Evolutionary conservation across 2,329 filamentous ascomycete species (phyloP).

Genomic region (Samsoniella hepiali): DNA sequence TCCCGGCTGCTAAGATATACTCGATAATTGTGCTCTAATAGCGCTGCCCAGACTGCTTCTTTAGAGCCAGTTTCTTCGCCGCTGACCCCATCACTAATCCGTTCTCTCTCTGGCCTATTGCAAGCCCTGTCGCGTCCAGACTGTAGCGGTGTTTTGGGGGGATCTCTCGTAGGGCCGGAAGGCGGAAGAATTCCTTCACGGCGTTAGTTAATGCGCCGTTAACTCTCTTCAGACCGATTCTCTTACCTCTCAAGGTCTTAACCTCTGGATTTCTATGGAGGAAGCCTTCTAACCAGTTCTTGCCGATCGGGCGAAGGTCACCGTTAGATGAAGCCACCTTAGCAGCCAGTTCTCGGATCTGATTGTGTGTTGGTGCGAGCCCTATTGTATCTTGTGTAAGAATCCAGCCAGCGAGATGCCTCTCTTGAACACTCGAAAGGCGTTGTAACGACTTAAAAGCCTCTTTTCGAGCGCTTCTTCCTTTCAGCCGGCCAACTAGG

Average conservation of each 20-base stretch:
- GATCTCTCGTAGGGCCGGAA: no score
- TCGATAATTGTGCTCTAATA: no score
- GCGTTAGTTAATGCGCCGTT: no score
- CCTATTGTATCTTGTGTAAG: neutral
- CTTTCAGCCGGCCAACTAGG: neutral
- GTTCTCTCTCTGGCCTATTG: no score
- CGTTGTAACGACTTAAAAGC: neutral
- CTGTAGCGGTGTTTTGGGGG: no score
- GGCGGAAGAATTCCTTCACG: no score
- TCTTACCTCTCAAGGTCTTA: neutral
- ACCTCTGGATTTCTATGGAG: neutral
- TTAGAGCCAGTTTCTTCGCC: no score
- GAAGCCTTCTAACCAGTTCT: neutral
- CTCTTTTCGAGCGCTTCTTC: neutral
- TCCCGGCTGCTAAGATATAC: no score
- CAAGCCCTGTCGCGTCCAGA: no score
- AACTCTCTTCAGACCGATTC: neutral
- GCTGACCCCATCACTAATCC: no score
- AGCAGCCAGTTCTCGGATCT: neutral
- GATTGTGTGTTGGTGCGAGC: neutral
- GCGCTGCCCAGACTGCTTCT: no score
- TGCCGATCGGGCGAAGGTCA: neutral
- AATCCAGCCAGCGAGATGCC: neutral
- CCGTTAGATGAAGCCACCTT: neutral
- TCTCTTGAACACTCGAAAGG: neutral